Evolutionary conservation across 2,329 filamentous ascomycete genomes (phyloP).

Genomic region (Pyricularia grisea): DNA sequence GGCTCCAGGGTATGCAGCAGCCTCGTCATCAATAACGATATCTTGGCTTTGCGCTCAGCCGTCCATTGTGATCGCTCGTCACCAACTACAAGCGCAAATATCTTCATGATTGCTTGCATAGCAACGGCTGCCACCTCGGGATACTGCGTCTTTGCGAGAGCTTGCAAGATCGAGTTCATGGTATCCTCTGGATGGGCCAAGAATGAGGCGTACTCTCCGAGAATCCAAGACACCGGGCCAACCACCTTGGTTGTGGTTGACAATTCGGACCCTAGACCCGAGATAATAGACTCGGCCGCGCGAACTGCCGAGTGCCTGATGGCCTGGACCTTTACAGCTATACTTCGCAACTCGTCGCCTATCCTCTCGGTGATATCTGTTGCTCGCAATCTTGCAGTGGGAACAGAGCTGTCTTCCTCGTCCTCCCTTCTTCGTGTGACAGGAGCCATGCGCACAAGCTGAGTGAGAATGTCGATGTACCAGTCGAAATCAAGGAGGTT

Average conservation of each 20-base stretch:
- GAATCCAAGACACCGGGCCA: constrained; percentile 71
- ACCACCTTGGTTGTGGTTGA: constrained; percentile 50
- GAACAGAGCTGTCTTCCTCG: constrained; percentile 22
- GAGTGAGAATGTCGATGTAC: constrained; percentile 86
- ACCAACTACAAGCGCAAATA: constrained; percentile 65
- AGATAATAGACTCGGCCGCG: constrained; percentile 69
- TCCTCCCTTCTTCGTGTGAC: constrained; percentile 30
- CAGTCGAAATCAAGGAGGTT: constrained; percentile 90
- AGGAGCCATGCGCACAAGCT: constrained; percentile 66
- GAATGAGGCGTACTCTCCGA: constrained; percentile 77
- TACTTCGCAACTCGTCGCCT: constrained; percentile 77
- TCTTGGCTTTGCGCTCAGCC: constrained; percentile 60
- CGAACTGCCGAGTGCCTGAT: constrained; percentile 72
- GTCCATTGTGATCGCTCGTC: constrained; percentile 61
- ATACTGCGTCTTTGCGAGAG: constrained; percentile 44
- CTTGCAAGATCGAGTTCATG: constrained; percentile 64
- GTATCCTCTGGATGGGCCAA: constrained; percentile 62
- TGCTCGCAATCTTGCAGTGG: constrained; percentile 19
- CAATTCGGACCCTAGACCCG: constrained; percentile 42
- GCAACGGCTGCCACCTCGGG: constrained; percentile 67
- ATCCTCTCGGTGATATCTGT: constrained; percentile 58
- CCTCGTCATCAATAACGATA: constrained; percentile 69
- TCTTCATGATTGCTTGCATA: constrained; percentile 76
- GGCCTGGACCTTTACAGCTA: constrained; percentile 83
- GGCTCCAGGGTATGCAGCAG: constrained; percentile 76